Percentiles rank a stretch among this genome's conserved stretches.
Evolutionary conservation across 352 stramenopile species (phyloP).

Genomic region (Bremia lactucae): DNA sequence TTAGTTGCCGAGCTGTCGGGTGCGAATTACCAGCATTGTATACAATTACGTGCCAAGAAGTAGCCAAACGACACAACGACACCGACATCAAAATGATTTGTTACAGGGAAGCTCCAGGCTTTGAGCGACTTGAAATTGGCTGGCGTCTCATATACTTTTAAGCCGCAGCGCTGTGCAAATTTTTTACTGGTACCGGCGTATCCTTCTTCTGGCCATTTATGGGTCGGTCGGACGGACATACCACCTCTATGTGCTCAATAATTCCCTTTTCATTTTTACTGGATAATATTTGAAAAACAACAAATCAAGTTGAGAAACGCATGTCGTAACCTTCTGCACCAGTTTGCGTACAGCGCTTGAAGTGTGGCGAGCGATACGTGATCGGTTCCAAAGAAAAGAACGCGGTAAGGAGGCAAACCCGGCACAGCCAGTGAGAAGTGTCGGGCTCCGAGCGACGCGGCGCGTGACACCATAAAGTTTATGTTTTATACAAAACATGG

Average conservation of each 20-base stretch:
- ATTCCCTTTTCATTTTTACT: conserved; percentile 27
- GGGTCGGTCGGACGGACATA: conserved; percentile 74
- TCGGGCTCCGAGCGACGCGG: conserved; percentile 6
- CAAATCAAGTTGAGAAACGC: not conserved
- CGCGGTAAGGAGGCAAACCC: conserved; percentile 29
- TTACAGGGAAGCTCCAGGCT: conserved; percentile 47
- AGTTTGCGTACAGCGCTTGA: conserved; percentile 51
- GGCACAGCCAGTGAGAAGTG: conserved; percentile 22
- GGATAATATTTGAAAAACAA: not conserved
- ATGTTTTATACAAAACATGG: too few species aligned
- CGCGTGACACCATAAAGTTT: conserved; percentile 1
- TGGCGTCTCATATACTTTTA: conserved; percentile 55
- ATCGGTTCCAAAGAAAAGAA: conserved; percentile 83
- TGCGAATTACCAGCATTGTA: not conserved
- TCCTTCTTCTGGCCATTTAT: conserved; percentile 48
- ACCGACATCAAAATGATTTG: conserved; percentile 53
- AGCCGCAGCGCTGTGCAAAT: conserved; percentile 49
- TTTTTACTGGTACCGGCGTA: conserved; percentile 67
- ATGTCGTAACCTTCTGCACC: conserved; percentile 12
- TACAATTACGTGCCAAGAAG: conserved; percentile 41
- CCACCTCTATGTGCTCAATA: conserved; percentile 50
- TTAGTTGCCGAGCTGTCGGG: conserved; percentile 2
- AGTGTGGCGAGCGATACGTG: conserved; percentile 77
- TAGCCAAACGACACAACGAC: conserved; percentile 87
- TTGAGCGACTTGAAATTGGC: conserved; percentile 71